phyloP scores from a whole-genome alignment of 2,329 filamentous ascomycete species.

The Apiospora malaysiana region DNA sequence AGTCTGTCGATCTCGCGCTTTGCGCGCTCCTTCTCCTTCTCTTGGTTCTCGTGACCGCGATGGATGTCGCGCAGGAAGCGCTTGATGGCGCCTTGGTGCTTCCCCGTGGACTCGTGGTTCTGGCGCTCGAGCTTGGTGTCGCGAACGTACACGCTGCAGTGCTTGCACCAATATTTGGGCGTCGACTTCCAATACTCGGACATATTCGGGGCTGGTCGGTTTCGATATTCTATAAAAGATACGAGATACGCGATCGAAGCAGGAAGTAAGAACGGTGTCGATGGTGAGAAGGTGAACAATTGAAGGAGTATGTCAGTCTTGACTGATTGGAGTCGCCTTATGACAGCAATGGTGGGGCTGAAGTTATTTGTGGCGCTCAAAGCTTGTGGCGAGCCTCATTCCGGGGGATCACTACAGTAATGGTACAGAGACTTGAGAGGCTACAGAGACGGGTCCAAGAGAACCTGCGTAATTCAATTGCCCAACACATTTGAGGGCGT shows the following conservation, averaged over 20 bases:
- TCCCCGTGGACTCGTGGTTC: slow-evolving; percentile 87
- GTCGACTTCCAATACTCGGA: slow-evolving; percentile 99
- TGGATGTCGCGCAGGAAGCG: slow-evolving; percentile 90
- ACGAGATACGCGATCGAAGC: too few relatives aligned
- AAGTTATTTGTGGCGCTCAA: not conserved
- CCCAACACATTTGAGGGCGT: not conserved
- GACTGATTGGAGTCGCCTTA: not conserved
- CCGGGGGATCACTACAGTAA: not conserved
- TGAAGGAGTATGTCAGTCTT: not conserved
- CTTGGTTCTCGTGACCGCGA: slow-evolving; percentile 79
- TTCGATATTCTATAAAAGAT: not conserved
- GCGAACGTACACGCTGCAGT: slow-evolving; percentile 87
- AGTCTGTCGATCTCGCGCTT: slow-evolving; percentile 85
- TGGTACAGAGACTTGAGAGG: too few relatives aligned
- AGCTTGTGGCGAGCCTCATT: not conserved
- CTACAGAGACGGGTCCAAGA: not conserved
- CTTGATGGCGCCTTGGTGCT: slow-evolving; percentile 85
- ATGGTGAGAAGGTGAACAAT: not conserved
- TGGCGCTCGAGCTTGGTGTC: slow-evolving; percentile 89
- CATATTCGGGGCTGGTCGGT: slow-evolving; percentile 58
- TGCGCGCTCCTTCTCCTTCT: slow-evolving; percentile 81
- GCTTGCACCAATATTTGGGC: slow-evolving; percentile 97
- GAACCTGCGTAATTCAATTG: not conserved
- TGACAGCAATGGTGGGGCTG: slow-evolving; percentile 1
- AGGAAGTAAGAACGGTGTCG: not conserved